Conservation (phyloP, 306 rosid genomes). For the Vigna hirtella region DNA sequence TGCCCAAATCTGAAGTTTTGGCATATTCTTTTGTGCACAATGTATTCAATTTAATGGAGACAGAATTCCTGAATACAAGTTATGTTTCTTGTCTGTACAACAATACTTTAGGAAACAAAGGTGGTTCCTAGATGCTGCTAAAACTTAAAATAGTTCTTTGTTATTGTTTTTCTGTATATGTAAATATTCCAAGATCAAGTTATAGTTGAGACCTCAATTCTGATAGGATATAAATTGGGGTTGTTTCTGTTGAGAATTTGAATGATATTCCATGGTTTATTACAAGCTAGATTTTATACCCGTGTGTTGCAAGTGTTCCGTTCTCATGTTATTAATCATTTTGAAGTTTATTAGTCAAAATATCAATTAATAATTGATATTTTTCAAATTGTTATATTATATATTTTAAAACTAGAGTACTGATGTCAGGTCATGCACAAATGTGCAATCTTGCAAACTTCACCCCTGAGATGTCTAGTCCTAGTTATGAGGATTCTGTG, state of each 20-base stretch:
- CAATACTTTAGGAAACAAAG: neutral
- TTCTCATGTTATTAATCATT: neutral
- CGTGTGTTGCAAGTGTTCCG: neutral
- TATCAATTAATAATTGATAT: neutral
- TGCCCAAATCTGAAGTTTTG: neutral
- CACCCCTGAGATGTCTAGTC: neutral
- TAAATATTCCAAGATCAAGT: neutral
- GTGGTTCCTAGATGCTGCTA: neutral
- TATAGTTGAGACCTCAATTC: conserved; percentile 2
- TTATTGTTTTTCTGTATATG: neutral
- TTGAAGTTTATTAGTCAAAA: neutral
- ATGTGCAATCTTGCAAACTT: neutral
- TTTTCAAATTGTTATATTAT: neutral
- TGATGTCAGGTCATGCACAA: neutral
- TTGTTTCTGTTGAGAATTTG: neutral
- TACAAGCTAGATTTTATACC: neutral
- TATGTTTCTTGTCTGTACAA: neutral
- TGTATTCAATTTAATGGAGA: neutral
- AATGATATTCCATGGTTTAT: neutral
- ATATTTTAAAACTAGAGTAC: neutral
- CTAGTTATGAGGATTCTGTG: neutral
- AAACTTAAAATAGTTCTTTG: neutral
- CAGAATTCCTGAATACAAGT: neutral
- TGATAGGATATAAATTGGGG: conserved; percentile 9
- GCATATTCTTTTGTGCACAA: neutral